These are phyloP conservation scores for Piper betle DNA, from an alignment of 164 flowering plant genomes.

Conservation along the genomic window DNA sequence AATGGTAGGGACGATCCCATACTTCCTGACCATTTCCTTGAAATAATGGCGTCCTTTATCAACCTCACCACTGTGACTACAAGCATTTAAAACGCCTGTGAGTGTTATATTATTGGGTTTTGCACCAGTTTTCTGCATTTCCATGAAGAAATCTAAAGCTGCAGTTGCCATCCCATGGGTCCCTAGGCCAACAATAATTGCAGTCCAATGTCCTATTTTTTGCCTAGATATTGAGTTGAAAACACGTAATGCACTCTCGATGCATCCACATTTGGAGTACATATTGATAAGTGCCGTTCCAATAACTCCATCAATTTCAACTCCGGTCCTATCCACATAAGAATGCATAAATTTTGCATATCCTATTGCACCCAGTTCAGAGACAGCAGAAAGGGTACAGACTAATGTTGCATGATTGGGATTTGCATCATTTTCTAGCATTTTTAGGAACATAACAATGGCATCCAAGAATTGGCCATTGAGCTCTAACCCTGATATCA, in stretches of 20 bases:
- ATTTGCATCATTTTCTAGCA: slow-evolving; percentile 15
- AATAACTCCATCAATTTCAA: slow-evolving; percentile 21
- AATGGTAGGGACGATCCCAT: slow-evolving; percentile 9
- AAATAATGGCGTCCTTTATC: slow-evolving; percentile 9
- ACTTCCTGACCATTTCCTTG: slow-evolving; percentile 6
- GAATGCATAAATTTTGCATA: slow-evolving; percentile 25
- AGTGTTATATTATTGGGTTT: slow-evolving; percentile 13
- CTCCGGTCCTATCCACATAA: slow-evolving; percentile 13
- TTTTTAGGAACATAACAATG: slow-evolving; percentile 17
- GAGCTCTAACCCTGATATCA: slow-evolving; percentile 18
- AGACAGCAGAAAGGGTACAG: slow-evolving; percentile 24
- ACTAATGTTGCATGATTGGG: slow-evolving; percentile 27
- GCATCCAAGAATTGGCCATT: slow-evolving; percentile 19
- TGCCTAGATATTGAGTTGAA: slow-evolving; percentile 5
- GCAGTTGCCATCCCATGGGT: slow-evolving; percentile 10
- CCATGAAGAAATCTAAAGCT: slow-evolving; percentile 5
- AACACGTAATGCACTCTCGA: slow-evolving; percentile 8
- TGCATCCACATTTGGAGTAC: slow-evolving; percentile 15
- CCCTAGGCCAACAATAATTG: slow-evolving; percentile 11
- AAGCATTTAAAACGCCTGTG: slow-evolving; percentile 13
- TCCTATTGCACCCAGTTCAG: slow-evolving; percentile 24
- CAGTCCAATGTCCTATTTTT: slow-evolving; percentile 15
- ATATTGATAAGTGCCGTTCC: slow-evolving; percentile 19
- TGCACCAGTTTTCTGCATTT: slow-evolving; percentile 8
- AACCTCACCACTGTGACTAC: slow-evolving; percentile 13